Percentiles rank a stretch among this genome's conserved stretches.
Evolutionary conservation across 441 rosid genomes (phyloP).

Genomic region (Croton laevigatus): DNA sequence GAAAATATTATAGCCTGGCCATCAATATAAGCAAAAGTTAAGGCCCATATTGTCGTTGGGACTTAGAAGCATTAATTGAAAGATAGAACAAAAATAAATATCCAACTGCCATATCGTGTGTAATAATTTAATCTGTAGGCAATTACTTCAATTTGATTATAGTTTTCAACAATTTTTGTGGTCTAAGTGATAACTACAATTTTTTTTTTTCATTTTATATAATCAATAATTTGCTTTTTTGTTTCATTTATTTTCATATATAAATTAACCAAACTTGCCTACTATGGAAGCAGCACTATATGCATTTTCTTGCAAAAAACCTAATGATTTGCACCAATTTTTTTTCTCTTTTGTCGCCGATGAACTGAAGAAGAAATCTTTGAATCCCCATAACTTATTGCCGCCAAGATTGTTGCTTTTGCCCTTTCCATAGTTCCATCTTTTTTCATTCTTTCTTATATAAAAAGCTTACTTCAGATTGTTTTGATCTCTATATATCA

Average conservation of each 20-base stretch:
- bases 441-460: conserved; percentile 3
- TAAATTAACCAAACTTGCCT: not conserved
- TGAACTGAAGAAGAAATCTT: conserved; percentile 20
- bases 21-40: not conserved
- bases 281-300: conserved; percentile 3
- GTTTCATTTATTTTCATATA: not conserved
- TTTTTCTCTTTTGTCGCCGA: not conserved
- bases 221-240: too few species aligned
- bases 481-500: not conserved
- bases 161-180: too few species aligned
- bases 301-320: not conserved
- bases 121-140: not conserved
- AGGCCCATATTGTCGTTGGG: not conserved
- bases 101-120: not conserved
- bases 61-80: not conserved
- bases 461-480: conserved; percentile 5
- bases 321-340: not conserved
- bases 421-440: too few species aligned
- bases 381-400: conserved; percentile 21
- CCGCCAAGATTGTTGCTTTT: conserved; percentile 24
- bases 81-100: not conserved
- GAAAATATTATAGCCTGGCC: too few species aligned
- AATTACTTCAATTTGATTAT: too few species aligned
- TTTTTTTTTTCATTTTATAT: too few species aligned
- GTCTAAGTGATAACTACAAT: too few species aligned